Evolutionary conservation across 208 protist genomes (phyloP).

Genomic region (Leptomonas seymouri): DNA sequence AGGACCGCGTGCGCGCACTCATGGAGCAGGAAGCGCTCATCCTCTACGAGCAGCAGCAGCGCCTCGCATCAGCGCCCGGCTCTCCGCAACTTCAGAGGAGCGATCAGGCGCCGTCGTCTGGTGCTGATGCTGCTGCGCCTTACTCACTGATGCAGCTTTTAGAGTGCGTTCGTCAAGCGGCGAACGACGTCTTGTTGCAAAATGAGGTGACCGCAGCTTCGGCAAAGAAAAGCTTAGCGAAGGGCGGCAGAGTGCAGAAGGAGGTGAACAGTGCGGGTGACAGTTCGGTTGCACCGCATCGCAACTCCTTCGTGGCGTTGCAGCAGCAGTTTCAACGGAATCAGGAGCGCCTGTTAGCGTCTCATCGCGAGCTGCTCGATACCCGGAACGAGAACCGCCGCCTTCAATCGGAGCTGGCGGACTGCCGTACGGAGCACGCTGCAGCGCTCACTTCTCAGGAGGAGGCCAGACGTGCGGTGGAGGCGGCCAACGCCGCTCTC

Average conservation of each 20-base stretch:
- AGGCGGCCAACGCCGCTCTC: constrained; percentile 52
- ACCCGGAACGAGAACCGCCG: constrained; percentile 25
- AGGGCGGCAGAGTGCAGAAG: background rate
- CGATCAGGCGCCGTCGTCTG: background rate
- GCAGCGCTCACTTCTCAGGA: constrained; percentile 10
- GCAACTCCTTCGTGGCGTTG: constrained; percentile 30
- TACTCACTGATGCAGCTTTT: constrained; percentile 32
- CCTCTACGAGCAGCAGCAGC: constrained; percentile 10
- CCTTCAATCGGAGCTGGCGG: constrained; percentile 21
- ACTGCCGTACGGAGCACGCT: constrained; percentile 12
- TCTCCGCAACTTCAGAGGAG: background rate
- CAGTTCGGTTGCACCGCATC: constrained; percentile 26
- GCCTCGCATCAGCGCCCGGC: background rate
- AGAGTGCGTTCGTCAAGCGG: constrained; percentile 29
- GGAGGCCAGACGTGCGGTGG: constrained; percentile 24
- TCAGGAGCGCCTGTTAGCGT: constrained; percentile 35
- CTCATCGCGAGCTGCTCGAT: constrained; percentile 34
- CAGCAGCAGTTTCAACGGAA: constrained; percentile 36
- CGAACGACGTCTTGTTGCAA: constrained; percentile 35
- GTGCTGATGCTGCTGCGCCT: background rate
- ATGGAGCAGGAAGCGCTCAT: constrained; percentile 52
- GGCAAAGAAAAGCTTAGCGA: constrained; percentile 1
- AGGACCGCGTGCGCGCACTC: constrained; percentile 62
- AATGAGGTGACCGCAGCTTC: constrained; percentile 24
- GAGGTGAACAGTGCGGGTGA: constrained; percentile 8